These are phyloP conservation scores for Neonectria magnoliae DNA, from an alignment of 2,329 filamentous ascomycete species.

Conservation along the genomic window DNA sequence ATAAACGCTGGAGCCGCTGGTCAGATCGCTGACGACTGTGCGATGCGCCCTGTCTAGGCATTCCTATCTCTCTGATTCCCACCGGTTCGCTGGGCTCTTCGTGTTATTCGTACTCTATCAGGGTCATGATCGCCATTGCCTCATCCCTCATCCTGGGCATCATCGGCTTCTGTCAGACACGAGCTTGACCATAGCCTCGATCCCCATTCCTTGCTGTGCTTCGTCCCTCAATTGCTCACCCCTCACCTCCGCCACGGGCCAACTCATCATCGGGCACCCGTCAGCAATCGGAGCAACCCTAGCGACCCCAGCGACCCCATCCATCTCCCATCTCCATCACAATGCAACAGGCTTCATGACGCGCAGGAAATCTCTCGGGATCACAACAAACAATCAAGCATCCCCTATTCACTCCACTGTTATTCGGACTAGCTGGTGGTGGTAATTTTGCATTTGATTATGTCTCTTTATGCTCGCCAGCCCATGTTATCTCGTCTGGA, in stretches of 20 bases:
- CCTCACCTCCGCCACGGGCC: slow-evolving; percentile 26
- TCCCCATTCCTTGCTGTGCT: slow-evolving; percentile 12
- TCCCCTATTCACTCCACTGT: slow-evolving; percentile 40
- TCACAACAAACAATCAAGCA: slow-evolving; percentile 46
- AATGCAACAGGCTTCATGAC: slow-evolving; percentile 37
- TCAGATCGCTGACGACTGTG: slow-evolving; percentile 23
- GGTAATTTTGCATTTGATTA: slow-evolving; percentile 44
- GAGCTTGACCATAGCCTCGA: slow-evolving; percentile 2
- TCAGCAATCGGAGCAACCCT: slow-evolving; percentile 25
- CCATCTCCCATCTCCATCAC: slow-evolving; percentile 27
- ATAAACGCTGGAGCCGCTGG: slow-evolving; percentile 34
- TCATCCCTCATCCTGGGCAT: slow-evolving; percentile 31
- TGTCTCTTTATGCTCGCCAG: slow-evolving; percentile 42
- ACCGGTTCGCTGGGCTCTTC: slow-evolving; percentile 40
- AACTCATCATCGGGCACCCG: slow-evolving; percentile 35
- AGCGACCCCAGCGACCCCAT: slow-evolving; percentile 18
- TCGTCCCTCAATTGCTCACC: slow-evolving; percentile 15
- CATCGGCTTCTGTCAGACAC: slow-evolving; percentile 25
- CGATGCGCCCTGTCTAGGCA: background rate
- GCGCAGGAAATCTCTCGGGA: slow-evolving; percentile 41
- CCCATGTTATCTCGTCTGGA: slow-evolving; percentile 45
- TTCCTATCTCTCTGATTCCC: slow-evolving; percentile 28
- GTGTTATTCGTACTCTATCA: slow-evolving; percentile 14
- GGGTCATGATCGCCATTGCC: slow-evolving; percentile 42
- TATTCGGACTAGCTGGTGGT: slow-evolving; percentile 35